Evolutionary conservation across 495 filamentous ascomycete genomes (phyloP), one percentile per base, ranked within the genome.

Genomic region (Mytilinidion resinicola): DNA sequence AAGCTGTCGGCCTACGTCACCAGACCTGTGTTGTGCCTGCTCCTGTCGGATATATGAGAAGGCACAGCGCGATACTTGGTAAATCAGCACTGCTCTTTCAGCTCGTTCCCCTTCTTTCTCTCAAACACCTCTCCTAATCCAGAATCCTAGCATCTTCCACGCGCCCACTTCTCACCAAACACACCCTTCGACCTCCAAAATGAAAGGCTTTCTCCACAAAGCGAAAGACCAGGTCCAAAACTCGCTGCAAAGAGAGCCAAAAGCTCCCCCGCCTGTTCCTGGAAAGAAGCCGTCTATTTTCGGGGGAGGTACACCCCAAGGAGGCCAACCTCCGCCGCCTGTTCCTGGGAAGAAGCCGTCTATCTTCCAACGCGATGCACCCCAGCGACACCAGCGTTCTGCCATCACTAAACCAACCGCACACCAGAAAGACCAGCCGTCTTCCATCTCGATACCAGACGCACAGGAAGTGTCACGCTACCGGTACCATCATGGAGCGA

Each of bases 401-500:
- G 53, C 37, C 54, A 51, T 7, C 53, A 61, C 53, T 33, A 48
- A 39, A 7, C 25, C 52, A 9, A 34, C 8, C 39, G 53, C 53
- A 15, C 57, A 54, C 49, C 41, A 41, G 12, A 42, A 38, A 12
- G 62, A 65, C 47, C 43, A 52, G 25, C 65, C 66, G 4, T 69
- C 69, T n/a, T 55, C 51, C 11, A 67, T 75, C 34, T 50, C 55
- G 37, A 58, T 72, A 8, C 74, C 78, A 11, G 73, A 72, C 20
- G 47, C 65, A 6, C 54, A 64, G 41, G 79, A 83, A 59, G 67
- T 79, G 38, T 66, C 76, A 33, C 70, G 77, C 12, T 82, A 81
- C 64, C 77, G 81, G 51, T 80, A 76, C 63, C 78, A 82, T 56
- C 76, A 82, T 65, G 81, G 80, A 15, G 71, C 72, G 4, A 84